Conservation (phyloP, 108 stramenopile species). For the Poteriospumella lacustris region DNA sequence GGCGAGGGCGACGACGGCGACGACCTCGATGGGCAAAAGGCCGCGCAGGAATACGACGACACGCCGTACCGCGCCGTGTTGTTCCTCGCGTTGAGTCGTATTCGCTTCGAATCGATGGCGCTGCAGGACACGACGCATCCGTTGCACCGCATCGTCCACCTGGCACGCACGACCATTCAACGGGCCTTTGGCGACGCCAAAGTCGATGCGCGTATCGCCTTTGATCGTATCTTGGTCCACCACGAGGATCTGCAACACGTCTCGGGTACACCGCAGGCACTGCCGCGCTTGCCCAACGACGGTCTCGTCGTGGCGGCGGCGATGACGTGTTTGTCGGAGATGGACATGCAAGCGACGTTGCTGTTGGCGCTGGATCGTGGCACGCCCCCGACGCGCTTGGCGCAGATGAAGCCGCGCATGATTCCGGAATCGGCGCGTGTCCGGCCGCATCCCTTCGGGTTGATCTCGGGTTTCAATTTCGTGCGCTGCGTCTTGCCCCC, state of each 20-base stretch:
- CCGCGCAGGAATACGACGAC: neutral
- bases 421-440: no score
- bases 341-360: neutral
- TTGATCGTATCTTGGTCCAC: neutral
- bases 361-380: neutral
- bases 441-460: no score
- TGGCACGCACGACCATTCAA: neutral
- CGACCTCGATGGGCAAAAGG: no score
- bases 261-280: neutral
- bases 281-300: neutral
- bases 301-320: neutral
- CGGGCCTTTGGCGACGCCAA: neutral
- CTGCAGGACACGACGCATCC: neutral
- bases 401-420: no score
- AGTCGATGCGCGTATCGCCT: neutral
- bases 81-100: constrained; percentile 1
- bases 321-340: neutral
- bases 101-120: neutral
- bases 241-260: neutral
- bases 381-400: no score
- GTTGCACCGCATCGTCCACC: neutral
- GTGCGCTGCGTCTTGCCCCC: no score
- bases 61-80: neutral
- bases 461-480: no score
- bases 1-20: no score